Base-by-base conservation (phyloP, 73 alveolate species). In the Stentor coeruleus region DNA sequence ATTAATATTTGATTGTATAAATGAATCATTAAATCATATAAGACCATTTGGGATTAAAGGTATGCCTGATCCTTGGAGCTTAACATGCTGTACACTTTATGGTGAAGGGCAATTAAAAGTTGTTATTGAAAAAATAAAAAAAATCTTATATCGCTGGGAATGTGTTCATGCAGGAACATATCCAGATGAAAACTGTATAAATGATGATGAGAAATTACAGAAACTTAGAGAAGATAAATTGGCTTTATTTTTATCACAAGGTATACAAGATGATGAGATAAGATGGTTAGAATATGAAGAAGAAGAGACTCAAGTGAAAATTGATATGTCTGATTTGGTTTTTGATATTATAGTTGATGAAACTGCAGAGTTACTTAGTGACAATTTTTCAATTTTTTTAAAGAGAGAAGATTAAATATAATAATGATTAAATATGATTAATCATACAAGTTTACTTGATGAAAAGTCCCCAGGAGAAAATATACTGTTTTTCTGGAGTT, bases 11-110 rank as follows among this genome's bases (percentile, higher is more conserved):
- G 92, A 86, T 40, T 75, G 88, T 36, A 74, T 86, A 35, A 86
- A 86, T 66, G 92, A 86, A 59, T 88, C 92, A 30, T 80, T 86
- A 40, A 83, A 86, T 75, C 81, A 82, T 38, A 79, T 86, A 57
- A 57, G 92, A 60, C 92, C 92, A 11, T 86, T 38, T 74, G 92
- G 85, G 20, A 59, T 81, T 28, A 81, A 86, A 81, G 92, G 92
- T 15, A 38, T 81, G 38, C 92, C 92, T 3, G 58, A 81, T 35
- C 92, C 92, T 38, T 86, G 92, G 92, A 86, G 85, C 30, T 42
- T 59, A 3, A 60, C 73, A 72, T 81, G 84, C 40, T 30, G 76
- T 33, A 86, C 59, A 6, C 35, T 60, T 38, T 81, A 75, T 35
- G 85, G 89, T n/a, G 81, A 59, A 3, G 89, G 76, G 11, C 74